Base-by-base conservation (phyloP, 345 rosid species). In the Physaria fendleri region DNA sequence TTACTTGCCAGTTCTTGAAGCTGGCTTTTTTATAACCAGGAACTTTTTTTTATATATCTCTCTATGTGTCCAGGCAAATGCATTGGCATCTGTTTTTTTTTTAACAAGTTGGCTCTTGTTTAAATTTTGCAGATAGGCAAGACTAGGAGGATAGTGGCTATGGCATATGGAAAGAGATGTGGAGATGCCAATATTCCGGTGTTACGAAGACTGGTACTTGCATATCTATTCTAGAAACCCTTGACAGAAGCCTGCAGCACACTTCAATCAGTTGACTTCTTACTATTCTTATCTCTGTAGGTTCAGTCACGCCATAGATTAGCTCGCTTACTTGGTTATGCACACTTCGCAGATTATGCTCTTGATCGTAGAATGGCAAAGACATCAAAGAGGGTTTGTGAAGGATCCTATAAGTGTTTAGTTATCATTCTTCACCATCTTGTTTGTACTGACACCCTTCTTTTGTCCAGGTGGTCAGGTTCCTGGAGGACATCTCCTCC, bases 401-500 rank as follows among this genome's bases (percentile, higher is more conserved):
- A 57, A 40, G 21, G 56, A 65, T 42, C 58, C 41, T 28, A 25
- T 10, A 53, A 22, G 37, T 62, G 37, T 15, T 46, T 47, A 18
- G 6, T 56, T 62, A 46, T 18, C 46, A 25, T 62, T 46, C 10
- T 22, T 39, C 22, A 25, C 4, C 27, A 34, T n/a, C 50, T 50
- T 5, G 14, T 17, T 32, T 52, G 24, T 51, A 29, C 15, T 23
- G 45, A 56, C 20, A 0, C 25, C 42, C 20, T 22, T 53, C 15
- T 46, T 59, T 35, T 59, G 35, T n/a, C n/a, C 81, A 92, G 98
- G 92, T 92, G 28, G 76, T 80, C 76, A 85, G 82, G 67, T 92
- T 92, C 83, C 75, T 92, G 51, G 98, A 92, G 75, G 89, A 84
- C 44, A 74, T 92, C 64, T 92, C 98, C 49, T 69, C 85, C 71